These are phyloP conservation scores for Tulasnella sp. DNA, from an alignment of 768 basidiomycete genomes.

Conservation along the genomic window DNA sequence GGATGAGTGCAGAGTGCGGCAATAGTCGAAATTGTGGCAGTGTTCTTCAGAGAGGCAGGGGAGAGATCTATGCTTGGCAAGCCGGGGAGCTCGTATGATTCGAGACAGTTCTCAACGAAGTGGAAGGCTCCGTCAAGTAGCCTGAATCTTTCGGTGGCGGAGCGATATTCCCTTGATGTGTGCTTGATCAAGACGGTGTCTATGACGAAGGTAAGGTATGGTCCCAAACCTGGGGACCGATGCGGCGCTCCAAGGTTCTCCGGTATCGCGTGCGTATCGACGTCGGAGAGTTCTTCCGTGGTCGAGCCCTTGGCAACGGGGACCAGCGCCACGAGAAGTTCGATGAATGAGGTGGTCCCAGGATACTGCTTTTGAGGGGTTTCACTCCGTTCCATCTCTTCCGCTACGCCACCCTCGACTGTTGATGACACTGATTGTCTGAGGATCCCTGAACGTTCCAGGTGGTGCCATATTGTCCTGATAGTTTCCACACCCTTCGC, in stretches of 20 bases:
- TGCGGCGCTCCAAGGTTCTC: conserved; percentile 72
- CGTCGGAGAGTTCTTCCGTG: conserved; percentile 46
- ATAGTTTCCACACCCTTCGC: conserved; percentile 65
- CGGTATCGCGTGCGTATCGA: conserved; percentile 65
- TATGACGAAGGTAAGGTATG: conserved; percentile 77
- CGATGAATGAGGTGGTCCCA: conserved; percentile 78
- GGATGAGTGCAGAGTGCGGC: conserved; percentile 51
- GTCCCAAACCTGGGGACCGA: conserved; percentile 66
- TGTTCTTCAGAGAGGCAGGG: neutral
- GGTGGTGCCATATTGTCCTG: conserved; percentile 67
- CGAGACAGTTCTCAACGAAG: conserved; percentile 76
- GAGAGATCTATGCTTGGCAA: conserved; percentile 29
- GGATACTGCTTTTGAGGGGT: conserved; percentile 69
- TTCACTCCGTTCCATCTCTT: conserved; percentile 84
- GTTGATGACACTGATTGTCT: conserved; percentile 45
- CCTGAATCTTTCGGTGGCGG: conserved; percentile 71
- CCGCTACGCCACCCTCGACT: conserved; percentile 70
- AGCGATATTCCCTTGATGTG: conserved; percentile 59
- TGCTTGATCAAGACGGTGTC: conserved; percentile 82
- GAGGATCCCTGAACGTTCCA: conserved; percentile 70
- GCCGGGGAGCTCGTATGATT: conserved; percentile 68
- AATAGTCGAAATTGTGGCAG: neutral
- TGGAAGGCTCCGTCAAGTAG: conserved; percentile 76
- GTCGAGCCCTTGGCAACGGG: conserved; percentile 69
- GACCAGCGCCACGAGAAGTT: conserved; percentile 69